Percentiles rank a stretch among this genome's conserved stretches.
phyloP scores from a whole-genome alignment of 78 protist species.

The Dictyostelium discoideum region DNA sequence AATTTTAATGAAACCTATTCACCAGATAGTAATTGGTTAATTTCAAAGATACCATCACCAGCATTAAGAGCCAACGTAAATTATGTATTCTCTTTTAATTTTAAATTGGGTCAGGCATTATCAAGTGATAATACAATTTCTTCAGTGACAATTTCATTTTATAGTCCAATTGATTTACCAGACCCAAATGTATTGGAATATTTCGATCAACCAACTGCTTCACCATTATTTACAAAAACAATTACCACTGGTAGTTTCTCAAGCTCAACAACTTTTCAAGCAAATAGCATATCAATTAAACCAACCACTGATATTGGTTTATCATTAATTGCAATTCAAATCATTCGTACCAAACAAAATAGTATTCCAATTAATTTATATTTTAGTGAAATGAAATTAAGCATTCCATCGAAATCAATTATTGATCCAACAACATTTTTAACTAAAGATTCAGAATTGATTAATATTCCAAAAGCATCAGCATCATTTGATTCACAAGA shows the following conservation, averaged over 20 bases:
- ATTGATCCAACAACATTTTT: not conserved
- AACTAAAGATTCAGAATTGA: conserved; percentile 22
- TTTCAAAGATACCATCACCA: conserved; percentile 17
- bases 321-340: not conserved
- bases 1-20: not conserved
- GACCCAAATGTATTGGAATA: not conserved
- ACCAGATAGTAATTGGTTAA: conserved; percentile 1
- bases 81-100: conserved; percentile 16
- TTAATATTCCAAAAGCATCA: conserved; percentile 15
- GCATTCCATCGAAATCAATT: not conserved
- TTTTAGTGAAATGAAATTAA: not conserved
- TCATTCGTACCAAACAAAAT: not conserved
- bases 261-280: not conserved
- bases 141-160: not conserved
- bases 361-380: not conserved
- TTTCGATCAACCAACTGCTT: not conserved
- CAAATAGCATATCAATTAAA: not conserved
- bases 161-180: not conserved
- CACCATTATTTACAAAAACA: not conserved
- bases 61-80: not conserved
- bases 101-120: not conserved
- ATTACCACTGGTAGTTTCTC: conserved; percentile 15
- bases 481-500: not conserved
- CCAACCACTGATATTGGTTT: not conserved
- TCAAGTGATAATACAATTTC: not conserved